Evolutionary conservation across 345 rosid genomes (phyloP), one percentile per base, ranked within the genome.

Genomic region (Litchi chinensis): DNA sequence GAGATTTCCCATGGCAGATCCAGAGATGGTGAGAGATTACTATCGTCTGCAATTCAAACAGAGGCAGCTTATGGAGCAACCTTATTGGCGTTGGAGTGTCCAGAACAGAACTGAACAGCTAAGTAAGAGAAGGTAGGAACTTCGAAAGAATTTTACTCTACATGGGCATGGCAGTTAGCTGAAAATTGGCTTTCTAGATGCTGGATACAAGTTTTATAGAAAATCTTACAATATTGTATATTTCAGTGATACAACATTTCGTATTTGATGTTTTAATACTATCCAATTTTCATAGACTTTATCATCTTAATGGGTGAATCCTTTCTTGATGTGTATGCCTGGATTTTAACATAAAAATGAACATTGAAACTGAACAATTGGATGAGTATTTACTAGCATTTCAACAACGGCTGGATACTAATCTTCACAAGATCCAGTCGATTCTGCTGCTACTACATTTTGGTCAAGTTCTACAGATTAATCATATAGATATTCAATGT

Each of bases 1-100:
- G 85, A 91, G 98, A 84, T 95, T 93, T 82, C 99, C 98, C 0
- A 76, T 90, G 72, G 96, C 96, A 40, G 96, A 95, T 89, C 98
- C 96, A 32, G 83, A 88, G 56, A 87, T 95, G 91, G 37, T 32
- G 37, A 32, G 37, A 32, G 37, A 32, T 32, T 32, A 32, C 3
- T 32, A 32, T 32, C 37, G 2, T 32, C 37, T 62, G 98, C 95
- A 21, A 26, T 69, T 71, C 93, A 92, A 65, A 95, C 93, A 0
- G 99, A 95, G 88, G 97, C 97, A 79, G 93, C 98, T 10, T 93
- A 86, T 76, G 96, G 99, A 77, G 95, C 99, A 80, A 95, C 97
- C 32, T 83, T 95, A 62, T 80, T 95, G 74, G 98, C 95, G 43
- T 52, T 93, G 79, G 90, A 91, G 80, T 94, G 94, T 8, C 87